These are phyloP conservation scores for Harringtonia lauricola DNA, from an alignment of 2,329 filamentous ascomycete genomes.

Conservation along the genomic window DNA sequence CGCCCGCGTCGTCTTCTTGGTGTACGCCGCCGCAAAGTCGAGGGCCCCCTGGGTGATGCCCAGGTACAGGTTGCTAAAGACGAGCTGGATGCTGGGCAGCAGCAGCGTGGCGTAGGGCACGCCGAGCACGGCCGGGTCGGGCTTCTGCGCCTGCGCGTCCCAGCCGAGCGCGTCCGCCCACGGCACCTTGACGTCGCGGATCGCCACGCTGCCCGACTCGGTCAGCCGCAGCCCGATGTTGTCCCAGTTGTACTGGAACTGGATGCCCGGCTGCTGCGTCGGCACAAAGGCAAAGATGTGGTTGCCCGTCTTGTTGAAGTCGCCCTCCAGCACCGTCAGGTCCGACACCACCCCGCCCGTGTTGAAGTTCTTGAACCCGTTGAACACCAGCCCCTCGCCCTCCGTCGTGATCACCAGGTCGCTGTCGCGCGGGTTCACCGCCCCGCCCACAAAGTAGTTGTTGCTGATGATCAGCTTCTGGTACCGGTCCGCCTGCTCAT, in stretches of 20 bases:
- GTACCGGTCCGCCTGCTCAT: conserved; percentile 45
- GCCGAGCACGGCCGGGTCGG: conserved; percentile 34
- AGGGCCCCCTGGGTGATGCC: conserved; percentile 51
- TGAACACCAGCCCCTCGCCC: conserved; percentile 45
- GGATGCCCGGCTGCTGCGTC: conserved; percentile 45
- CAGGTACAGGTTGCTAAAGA: conserved; percentile 57
- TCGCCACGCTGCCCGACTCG: conserved; percentile 51
- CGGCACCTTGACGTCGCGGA: conserved; percentile 42
- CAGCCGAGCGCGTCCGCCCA: conserved; percentile 55
- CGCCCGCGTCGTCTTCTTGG: conserved; percentile 41
- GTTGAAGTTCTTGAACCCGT: conserved; percentile 55
- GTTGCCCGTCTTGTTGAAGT: conserved; percentile 42
- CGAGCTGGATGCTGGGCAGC: conserved; percentile 50
- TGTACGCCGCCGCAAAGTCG: conserved; percentile 44
- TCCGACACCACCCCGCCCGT: conserved; percentile 57
- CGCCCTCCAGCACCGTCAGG: conserved; percentile 53
- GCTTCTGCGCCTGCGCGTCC: conserved; percentile 37
- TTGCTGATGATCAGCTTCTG: conserved; percentile 48
- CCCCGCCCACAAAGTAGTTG: conserved; percentile 55
- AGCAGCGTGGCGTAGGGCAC: conserved; percentile 47
- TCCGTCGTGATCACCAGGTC: conserved; percentile 45
- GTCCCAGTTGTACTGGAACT: conserved; percentile 52
- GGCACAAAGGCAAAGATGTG: conserved; percentile 53
- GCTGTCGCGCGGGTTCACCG: conserved; percentile 54
- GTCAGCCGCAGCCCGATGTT: conserved; percentile 52